Conservation (phyloP, 2,329 filamentous ascomycete genomes). For the Curvularia spicifera region DNA sequence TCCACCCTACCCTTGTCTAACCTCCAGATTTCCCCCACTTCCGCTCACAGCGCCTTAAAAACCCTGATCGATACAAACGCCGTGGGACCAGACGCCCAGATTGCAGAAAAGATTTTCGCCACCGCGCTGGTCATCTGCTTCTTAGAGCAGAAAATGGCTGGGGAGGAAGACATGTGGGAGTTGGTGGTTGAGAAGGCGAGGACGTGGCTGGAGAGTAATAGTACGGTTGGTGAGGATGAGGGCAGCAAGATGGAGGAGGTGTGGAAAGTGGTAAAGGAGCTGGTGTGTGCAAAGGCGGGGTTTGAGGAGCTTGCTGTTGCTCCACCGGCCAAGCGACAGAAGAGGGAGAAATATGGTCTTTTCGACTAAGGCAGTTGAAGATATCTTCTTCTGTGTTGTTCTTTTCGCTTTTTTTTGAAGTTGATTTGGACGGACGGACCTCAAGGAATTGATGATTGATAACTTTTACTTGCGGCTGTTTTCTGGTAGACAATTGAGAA, state of each 20-base stretch:
- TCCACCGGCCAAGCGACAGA: too few species aligned
- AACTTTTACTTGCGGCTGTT: too few species aligned
- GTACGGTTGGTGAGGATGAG: not conserved
- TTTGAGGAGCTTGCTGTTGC: not conserved
- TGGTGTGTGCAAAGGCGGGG: not conserved
- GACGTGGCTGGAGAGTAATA: not conserved
- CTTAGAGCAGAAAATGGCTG: conserved; percentile 8
- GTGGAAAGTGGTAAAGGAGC: not conserved
- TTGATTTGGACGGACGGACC: too few species aligned
- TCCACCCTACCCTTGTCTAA: not conserved
- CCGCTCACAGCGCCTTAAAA: not conserved
- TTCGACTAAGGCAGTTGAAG: too few species aligned
- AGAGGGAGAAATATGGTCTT: too few species aligned
- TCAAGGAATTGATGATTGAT: too few species aligned
- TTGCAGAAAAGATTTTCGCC: not conserved
- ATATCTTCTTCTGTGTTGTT: too few species aligned
- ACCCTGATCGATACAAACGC: not conserved
- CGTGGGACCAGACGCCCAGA: not conserved
- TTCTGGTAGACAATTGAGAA: too few species aligned
- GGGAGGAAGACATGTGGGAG: conserved; percentile 8
- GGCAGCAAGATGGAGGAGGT: not conserved
- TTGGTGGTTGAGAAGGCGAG: conserved; percentile 15
- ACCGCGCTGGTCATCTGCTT: not conserved
- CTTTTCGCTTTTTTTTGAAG: too few species aligned
- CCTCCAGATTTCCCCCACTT: too few species aligned